These are phyloP conservation scores for Termitomyces sp. DNA, from an alignment of 768 basidiomycete genomes.

Conservation along the genomic window DNA sequence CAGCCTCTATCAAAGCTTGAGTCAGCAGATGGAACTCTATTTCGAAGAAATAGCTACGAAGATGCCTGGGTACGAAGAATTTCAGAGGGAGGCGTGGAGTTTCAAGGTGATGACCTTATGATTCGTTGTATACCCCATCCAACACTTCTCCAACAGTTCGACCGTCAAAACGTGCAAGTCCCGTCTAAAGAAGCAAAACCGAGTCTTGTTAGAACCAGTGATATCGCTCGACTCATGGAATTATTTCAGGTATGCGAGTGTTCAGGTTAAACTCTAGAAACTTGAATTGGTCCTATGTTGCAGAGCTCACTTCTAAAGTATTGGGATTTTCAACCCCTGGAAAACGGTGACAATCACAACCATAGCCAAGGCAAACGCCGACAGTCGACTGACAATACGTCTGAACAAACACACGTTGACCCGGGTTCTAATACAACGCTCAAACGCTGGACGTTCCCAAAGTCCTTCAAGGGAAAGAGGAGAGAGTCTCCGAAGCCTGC, in stretches of 20 bases:
- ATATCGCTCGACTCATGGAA: slow-evolving; percentile 81
- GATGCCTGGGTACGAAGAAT: slow-evolving; percentile 62
- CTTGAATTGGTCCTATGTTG: neutral
- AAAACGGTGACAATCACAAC: slow-evolving; percentile 18
- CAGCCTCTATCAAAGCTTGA: slow-evolving; percentile 73
- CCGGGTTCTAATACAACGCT: slow-evolving; percentile 19
- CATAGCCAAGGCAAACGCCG: slow-evolving; percentile 21
- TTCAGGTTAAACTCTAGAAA: neutral
- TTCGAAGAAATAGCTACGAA: slow-evolving; percentile 59
- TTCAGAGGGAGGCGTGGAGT: slow-evolving; percentile 68
- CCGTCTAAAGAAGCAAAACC: slow-evolving; percentile 38
- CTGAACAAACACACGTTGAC: slow-evolving; percentile 38
- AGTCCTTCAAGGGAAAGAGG: slow-evolving; percentile 21
- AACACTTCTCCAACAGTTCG: slow-evolving; percentile 44
- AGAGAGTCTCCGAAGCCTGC: slow-evolving; percentile 17
- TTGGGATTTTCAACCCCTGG: slow-evolving; percentile 56
- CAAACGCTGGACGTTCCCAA: slow-evolving; percentile 28
- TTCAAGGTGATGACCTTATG: slow-evolving; percentile 57
- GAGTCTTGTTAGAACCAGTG: slow-evolving; percentile 61
- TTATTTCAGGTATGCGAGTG: slow-evolving; percentile 57
- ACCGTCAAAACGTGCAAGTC: slow-evolving; percentile 68
- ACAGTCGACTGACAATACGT: slow-evolving; percentile 26
- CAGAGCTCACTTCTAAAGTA: slow-evolving; percentile 70
- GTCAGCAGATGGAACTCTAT: slow-evolving; percentile 77
- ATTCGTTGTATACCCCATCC: neutral